Percentiles rank a stretch among this genome's conserved stretches.
phyloP scores from a whole-genome alignment of 768 basidiomycete genomes.

The Steccherinum ochraceum region DNA sequence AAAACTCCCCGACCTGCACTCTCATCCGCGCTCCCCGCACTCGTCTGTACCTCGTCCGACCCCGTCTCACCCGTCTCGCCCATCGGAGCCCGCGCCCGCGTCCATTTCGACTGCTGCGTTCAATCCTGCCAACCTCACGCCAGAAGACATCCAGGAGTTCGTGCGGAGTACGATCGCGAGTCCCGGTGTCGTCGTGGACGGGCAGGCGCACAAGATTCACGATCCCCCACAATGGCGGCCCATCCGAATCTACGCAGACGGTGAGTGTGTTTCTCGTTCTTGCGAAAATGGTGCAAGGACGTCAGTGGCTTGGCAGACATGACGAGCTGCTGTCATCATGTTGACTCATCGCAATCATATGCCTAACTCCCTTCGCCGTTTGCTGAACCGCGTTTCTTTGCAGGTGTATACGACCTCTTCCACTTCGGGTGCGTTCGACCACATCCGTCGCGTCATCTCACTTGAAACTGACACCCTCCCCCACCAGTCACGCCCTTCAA shows the following conservation, averaged over 20 bases:
- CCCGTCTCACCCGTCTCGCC: constrained; percentile 7
- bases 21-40: constrained; percentile 3
- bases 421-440: constrained; percentile 72
- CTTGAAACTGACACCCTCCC: no score
- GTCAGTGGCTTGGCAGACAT: not conserved
- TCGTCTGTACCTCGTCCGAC: constrained; percentile 4
- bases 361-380: not conserved
- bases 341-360: not conserved
- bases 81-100: constrained; percentile 10
- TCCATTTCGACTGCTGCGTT: constrained; percentile 30
- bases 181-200: constrained; percentile 35
- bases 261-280: constrained; percentile 33
- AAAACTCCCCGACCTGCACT: not conserved
- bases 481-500: constrained; percentile 84
- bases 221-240: constrained; percentile 75
- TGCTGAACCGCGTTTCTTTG: not conserved
- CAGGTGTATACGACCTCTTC: constrained; percentile 94
- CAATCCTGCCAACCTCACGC: constrained; percentile 61
- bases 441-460: not conserved
- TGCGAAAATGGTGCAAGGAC: not conserved
- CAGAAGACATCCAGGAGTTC: constrained; percentile 76
- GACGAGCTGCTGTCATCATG: no score
- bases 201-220: constrained; percentile 70
- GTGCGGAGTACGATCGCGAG: constrained; percentile 74
- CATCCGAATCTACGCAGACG: constrained; percentile 90